Evolutionary conservation across 176 grass and related monocot species (phyloP).

Genomic region (Zizania latifolia): DNA sequence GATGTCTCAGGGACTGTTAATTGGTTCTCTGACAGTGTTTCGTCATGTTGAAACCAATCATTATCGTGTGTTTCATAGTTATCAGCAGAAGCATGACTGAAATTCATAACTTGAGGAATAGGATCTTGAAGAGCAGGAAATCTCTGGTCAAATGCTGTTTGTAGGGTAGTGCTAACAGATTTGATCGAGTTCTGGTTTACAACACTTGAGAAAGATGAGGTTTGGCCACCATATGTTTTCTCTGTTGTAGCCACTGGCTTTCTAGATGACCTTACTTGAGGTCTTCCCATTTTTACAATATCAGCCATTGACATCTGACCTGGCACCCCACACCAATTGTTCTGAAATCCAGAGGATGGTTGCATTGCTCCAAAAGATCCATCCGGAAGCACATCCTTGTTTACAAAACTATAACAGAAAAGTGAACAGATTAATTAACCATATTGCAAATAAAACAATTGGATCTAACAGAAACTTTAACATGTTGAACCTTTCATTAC

Average conservation of each 20-base stretch:
- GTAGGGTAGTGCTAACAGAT: constrained; percentile 21
- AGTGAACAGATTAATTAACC: constrained; percentile 12
- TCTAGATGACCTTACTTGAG: constrained; percentile 49
- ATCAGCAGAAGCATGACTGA: constrained; percentile 28
- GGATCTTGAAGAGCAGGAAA: constrained; percentile 48
- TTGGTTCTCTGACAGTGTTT: constrained; percentile 26
- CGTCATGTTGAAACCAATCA: constrained; percentile 56
- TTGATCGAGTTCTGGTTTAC: constrained; percentile 37
- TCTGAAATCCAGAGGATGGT: constrained; percentile 51
- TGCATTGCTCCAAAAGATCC: constrained; percentile 43
- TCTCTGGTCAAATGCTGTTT: constrained; percentile 39
- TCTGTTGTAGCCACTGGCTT: constrained; percentile 34
- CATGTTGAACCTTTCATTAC: constrained; percentile 27
- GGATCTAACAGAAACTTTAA: constrained; percentile 6
- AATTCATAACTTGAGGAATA: constrained; percentile 36
- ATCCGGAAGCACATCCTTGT: constrained; percentile 47
- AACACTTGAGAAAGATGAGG: constrained; percentile 38
- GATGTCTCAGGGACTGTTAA: constrained; percentile 32
- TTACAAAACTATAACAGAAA: constrained; percentile 41
- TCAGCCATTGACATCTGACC: constrained; percentile 95
- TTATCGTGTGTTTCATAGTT: constrained; percentile 39
- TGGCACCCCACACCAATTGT: constrained; percentile 63
- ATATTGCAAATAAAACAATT: constrained; percentile 2
- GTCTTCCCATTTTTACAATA: constrained; percentile 89
- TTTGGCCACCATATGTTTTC: constrained; percentile 41